Base-by-base conservation (phyloP, 495 filamentous ascomycete genomes). In the Ascodesmis nigricans region DNA sequence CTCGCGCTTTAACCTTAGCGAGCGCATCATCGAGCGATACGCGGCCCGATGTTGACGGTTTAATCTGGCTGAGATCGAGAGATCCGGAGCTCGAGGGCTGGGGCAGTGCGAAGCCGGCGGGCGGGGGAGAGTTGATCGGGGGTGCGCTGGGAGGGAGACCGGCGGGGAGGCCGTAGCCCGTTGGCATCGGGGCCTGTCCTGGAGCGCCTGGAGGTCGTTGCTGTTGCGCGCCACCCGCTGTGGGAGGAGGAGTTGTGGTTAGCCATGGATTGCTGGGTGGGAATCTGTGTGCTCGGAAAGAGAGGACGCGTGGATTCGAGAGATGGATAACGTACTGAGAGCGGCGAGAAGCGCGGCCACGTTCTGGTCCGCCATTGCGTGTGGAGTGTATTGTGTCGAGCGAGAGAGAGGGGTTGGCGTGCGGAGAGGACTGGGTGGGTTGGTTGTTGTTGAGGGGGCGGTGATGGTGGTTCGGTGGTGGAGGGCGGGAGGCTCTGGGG, bases 1-100 rank as follows among this genome's bases (percentile, higher is more conserved):
- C 74, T 50, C 69, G 70, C 7, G 68, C 69, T 40, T 70, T 72
- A 3, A 73, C 77, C 43, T 71, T 71, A 3, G 73, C 72, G 36
- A 83, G 64, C 5, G 78, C 74, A 47, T 81, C 76, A 21, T 65
- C 60, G 24, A 82, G 58, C 37, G 66, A 76, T 15, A 82, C 70
- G 7, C 70, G 72, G 29, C 79, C 78, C 1, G 73, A 73, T 41
- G 62, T 73, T 21, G 68, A 62, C 7, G 77, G 76, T 44, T 71
- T 74, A 46, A 83, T 76, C 6, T 65, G 60, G 53, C 69, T 78
- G 22, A 87, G 52, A 45, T 87, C 79, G 33, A 80, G 59, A 33
- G 61, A 73, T 6, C 75, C 78, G 14, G 72, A 69, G 13, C 59
- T 62, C 17, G 66, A 64, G 5, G 77, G 75, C 42, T 71, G 73